Evolutionary conservation across 148 eudicot species (phyloP), one percentile per base, ranked within the genome.

Genomic region (Fagopyrum tataricum): DNA sequence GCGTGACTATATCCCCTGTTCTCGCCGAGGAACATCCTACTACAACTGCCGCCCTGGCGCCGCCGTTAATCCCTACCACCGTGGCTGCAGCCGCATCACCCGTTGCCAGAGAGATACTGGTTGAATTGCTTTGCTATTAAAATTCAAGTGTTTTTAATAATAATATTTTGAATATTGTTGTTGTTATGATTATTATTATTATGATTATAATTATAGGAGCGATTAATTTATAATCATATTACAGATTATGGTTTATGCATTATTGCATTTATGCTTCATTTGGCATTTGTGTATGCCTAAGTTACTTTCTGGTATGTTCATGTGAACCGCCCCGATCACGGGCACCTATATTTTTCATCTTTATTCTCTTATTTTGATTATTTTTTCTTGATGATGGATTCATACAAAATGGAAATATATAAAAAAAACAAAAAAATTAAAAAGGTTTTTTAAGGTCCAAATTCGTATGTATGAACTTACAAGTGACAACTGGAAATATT

Each of bases 1-100:
- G 71, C 75, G 78, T 53, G 81, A 81, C 82, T 67, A 6, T 10
- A 80, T 81, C 18, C 87, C 87, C 59, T 84, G 87, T 76, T 84
- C 87, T 24, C 67, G 72, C 17, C 84, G 87, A 23, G 87, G 87
- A 75, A 79, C 79, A 0, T 81, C 84, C 9, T 84, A 84, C 82
- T 84, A 84, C 78, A 79, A 79, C 46, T 84, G 87, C 81, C 74
- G 76, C 17, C 74, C 75, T 20, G 83, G 83, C 53, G 79, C 66
- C 10, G 75, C 78, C 55, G 85, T 80, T 55, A 84, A 84, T 53
- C 87, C 87, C 21, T 84, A 84, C 81, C 31, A 55, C 67, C 84
- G 87, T 46, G 84, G 87, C 4, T 84, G 87, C 79, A 81, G 77
- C 67, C 40, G 61, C 6, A 80, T 84, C 74, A 78, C 84, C 6